Percentiles rank a stretch among this genome's conserved stretches.
These are phyloP conservation scores for Apiotrichum brassicae DNA, from an alignment of 1,284 basidiomycete genomes.

Conservation along the genomic window DNA sequence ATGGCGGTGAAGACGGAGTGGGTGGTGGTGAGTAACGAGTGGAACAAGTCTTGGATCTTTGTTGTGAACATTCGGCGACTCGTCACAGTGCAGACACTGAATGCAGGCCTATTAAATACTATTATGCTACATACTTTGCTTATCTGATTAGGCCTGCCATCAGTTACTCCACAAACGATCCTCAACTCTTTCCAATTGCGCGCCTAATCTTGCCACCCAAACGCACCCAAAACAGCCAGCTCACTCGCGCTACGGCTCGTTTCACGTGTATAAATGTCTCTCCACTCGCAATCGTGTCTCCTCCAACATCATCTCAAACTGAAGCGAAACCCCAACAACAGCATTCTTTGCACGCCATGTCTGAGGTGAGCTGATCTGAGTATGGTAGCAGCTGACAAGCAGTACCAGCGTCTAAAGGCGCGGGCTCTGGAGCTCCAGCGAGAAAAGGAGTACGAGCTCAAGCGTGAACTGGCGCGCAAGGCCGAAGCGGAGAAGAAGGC, in stretches of 20 bases:
- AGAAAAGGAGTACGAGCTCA: constrained; percentile 33
- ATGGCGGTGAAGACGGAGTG: constrained; percentile 52
- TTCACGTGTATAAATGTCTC: not conserved
- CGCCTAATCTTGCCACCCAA: too few species aligned
- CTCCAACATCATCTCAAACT: too few species aligned
- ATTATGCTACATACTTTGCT: too few species aligned
- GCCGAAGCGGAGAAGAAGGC: constrained; percentile 30
- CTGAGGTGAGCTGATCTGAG: constrained; percentile 4
- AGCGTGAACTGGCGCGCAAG: constrained; percentile 33
- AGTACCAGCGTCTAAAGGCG: constrained; percentile 39
- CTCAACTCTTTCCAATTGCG: too few species aligned
- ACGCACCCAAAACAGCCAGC: not conserved
- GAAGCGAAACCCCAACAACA: too few species aligned
- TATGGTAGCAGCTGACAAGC: not conserved
- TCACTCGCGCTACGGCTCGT: not conserved
- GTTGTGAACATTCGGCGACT: too few species aligned
- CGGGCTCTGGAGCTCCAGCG: constrained; percentile 33
- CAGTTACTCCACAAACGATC: too few species aligned
- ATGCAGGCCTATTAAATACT: too few species aligned
- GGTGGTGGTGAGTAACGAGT: not conserved
- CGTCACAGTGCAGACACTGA: too few species aligned
- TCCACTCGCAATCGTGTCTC: too few species aligned
- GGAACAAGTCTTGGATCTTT: too few species aligned
- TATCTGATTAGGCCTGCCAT: too few species aligned
- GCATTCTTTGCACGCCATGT: constrained; percentile 16